Evolutionary conservation across 2,329 filamentous ascomycete genomes (phyloP), one percentile per base, ranked within the genome.

Genomic region (Talaromyces rugulosus): DNA sequence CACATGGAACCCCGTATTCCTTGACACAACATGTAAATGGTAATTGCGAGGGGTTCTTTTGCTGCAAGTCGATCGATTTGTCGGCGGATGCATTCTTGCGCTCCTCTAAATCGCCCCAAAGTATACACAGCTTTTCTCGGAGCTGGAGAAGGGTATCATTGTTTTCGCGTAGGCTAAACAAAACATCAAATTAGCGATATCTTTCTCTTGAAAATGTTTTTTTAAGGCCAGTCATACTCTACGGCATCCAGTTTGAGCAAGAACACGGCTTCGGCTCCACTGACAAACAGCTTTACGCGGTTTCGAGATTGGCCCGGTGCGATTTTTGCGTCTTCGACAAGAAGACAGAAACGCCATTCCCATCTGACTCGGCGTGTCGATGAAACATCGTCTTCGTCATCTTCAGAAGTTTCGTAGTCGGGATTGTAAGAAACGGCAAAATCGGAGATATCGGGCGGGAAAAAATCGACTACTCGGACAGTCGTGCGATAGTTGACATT

Each of bases 21-120:
- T 82, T 82, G 64, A 93, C 82, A 68, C 89, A 91, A 71, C 89
- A 92, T 1, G 79, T 75, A 68, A 92, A 92, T 0, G 89, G 85
- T 36, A 77, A 80, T 60, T 87, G 88, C 1, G 78, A 78, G 4
- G 82, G 61, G 4, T 62, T 56, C 14, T 58, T 67, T 23, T 61
- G 62, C 40, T 60, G 54, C n/a, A 62, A 40, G 51, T 67, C 58
- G 52, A 64, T 66, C 50, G 62, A 60, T 42, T 53, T 57, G n/a
- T 66, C 63, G 23, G 74, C 66, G 2, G 73, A 68, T n/a, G 67
- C 72, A 2, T 69, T 68, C 71, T 90, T 91, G 55, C 79, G 74
- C 71, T 96, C 91, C 70, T 93, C 87, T 1, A 97, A 80, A 64
- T 96, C 85, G 1, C 94, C 94, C 93, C 94, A 98, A 1, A 97